phyloP scores from a whole-genome alignment of 2,329 filamentous ascomycete species.

The Apiospora marii region DNA sequence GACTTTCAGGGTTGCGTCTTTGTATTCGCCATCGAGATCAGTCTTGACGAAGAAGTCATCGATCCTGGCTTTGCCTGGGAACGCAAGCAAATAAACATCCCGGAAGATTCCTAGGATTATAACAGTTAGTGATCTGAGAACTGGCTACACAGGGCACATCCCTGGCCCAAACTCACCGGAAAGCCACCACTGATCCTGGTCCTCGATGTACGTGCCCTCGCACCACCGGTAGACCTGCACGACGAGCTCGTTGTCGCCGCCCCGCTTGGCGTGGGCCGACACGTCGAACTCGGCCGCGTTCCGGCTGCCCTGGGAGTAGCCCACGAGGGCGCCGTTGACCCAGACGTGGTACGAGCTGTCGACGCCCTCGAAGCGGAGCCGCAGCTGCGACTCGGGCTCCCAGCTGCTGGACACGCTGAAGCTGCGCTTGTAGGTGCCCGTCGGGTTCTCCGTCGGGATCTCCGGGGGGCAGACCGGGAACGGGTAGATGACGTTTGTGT shows the following conservation, averaged over 20 bases:
- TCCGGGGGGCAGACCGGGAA: slow-evolving; percentile 71
- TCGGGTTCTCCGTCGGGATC: slow-evolving; percentile 69
- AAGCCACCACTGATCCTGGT: slow-evolving; percentile 75
- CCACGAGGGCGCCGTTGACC: slow-evolving; percentile 69
- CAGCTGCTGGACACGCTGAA: slow-evolving; percentile 62
- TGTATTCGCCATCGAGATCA: slow-evolving; percentile 58
- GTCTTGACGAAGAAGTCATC: slow-evolving; percentile 66
- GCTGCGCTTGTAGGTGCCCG: slow-evolving; percentile 65
- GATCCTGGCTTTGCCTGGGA: slow-evolving; percentile 58
- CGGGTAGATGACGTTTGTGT: slow-evolving; percentile 73
- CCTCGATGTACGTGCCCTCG: slow-evolving; percentile 74
- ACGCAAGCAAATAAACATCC: slow-evolving; percentile 68
- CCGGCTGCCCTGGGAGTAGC: slow-evolving; percentile 73
- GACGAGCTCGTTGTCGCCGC: slow-evolving; percentile 60
- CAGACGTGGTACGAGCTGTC: slow-evolving; percentile 76
- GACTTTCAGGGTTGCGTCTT: slow-evolving; percentile 57
- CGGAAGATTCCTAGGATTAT: slow-evolving; percentile 64
- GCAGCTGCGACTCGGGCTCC: slow-evolving; percentile 56
- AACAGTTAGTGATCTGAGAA: background rate
- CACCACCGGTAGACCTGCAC: slow-evolving; percentile 77
- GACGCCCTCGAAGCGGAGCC: slow-evolving; percentile 75
- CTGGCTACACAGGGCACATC: background rate
- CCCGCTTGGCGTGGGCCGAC: slow-evolving; percentile 52
- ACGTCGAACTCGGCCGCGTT: slow-evolving; percentile 77
- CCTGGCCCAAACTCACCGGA: slow-evolving; percentile 51